Percentiles rank a stretch among this genome's conserved stretches.
Conservation (phyloP, 73 alveolate genomes). For the Tetrahymena elliotti region DNA sequence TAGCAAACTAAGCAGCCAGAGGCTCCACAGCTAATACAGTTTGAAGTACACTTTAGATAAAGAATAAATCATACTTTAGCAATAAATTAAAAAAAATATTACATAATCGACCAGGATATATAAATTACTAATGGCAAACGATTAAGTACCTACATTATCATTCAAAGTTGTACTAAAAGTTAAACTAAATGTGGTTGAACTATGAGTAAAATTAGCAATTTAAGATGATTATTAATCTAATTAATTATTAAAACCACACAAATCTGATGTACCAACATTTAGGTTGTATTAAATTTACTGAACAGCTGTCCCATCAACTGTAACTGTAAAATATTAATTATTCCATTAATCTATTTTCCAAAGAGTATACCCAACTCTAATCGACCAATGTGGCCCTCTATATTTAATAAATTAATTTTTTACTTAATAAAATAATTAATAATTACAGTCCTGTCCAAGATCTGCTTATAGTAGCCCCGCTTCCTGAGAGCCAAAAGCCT, state of each 20-base stretch:
- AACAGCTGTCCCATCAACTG: neutral
- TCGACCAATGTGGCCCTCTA: neutral
- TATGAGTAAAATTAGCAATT: neutral
- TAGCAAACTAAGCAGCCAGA: neutral
- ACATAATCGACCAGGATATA: neutral
- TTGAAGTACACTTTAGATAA: neutral
- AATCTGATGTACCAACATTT: neutral
- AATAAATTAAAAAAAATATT: neutral
- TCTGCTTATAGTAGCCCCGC: neutral
- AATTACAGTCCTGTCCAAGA: neutral
- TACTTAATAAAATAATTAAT: neutral
- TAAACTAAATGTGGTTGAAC: neutral
- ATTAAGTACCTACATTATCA: neutral
- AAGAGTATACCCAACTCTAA: neutral
- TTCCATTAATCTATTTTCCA: neutral
- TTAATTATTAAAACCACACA: neutral
- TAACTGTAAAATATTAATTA: neutral
- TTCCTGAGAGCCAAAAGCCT: neutral
- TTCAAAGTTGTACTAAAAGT: neutral
- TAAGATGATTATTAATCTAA: neutral
- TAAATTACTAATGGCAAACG: neutral
- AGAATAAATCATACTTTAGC: neutral
- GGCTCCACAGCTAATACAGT: neutral
- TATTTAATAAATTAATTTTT: neutral
- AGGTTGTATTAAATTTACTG: neutral